Evolutionary conservation across 2,329 filamentous ascomycete species (phyloP), one percentile per base, ranked within the genome.

Genomic region (Xylariomycetidae sp.): DNA sequence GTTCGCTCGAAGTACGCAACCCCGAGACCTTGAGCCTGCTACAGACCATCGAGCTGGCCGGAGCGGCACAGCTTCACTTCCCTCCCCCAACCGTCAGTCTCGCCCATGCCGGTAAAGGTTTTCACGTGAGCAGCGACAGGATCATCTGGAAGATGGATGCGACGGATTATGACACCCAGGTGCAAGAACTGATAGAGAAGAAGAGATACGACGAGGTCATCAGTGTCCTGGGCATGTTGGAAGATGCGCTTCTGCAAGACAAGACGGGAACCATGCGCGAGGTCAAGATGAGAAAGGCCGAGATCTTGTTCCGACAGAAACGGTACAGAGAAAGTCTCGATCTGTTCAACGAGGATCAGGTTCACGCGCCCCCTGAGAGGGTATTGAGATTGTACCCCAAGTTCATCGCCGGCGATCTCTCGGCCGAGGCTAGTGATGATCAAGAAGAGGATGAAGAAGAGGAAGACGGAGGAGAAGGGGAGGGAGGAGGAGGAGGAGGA

Each of bases 131-230:
- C 14, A 96, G 90, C 54, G 92, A 97, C 36, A 75, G 92, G 27
- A 84, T 76, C 20, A 85, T 98, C 23, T 98, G 92, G 92, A 84
- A 92, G 49, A 97, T 98, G 92, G 86, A 82, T 43, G 85, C 90
- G 4, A 80, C 89, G 23, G 85, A 89, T 45, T 98, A 98, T 54
- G 87, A 95, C 56, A 80, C 81, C 3, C 92, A 98, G 55, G 79
- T 97, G 15, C 77, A 88, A 39, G 80, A 92, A 45, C 71, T 98
- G 16, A 79, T 94, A 2, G 74, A 80, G 14, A 77, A 74, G 39
- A 78, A 74, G 8, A 75, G 78, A 40, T 86, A 89, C 34, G 90
- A 98, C 49, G 94, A 98, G 61, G 90, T 90, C 0, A 84, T 97
- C 42, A 96, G 88, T 52, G 67, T 98, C 7, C 67, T 97, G 6